Conservation (phyloP, 176 grass and related monocot species). For the Leersia perrieri region DNA sequence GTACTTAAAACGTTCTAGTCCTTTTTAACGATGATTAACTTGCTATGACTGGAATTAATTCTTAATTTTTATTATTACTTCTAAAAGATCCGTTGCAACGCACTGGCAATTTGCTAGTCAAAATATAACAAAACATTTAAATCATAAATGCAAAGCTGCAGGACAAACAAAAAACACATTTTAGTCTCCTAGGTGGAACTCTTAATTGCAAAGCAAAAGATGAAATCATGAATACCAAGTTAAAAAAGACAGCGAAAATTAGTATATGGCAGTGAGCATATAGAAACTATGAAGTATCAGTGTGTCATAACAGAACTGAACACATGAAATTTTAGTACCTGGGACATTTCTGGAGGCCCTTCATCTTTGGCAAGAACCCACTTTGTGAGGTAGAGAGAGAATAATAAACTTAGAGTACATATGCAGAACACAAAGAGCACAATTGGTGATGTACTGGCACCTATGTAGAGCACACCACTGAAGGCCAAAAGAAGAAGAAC, state of each 20-base stretch:
- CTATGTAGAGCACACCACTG: slow-evolving; percentile 82
- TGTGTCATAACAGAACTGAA: background rate
- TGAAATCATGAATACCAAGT: slow-evolving; percentile 4
- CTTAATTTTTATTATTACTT: too few species aligned
- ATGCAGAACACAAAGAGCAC: slow-evolving; percentile 93
- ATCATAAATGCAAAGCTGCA: slow-evolving; percentile 16
- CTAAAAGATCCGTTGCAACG: too few species aligned
- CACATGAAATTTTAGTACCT: slow-evolving; percentile 53
- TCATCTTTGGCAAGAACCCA: slow-evolving; percentile 99
- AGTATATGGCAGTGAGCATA: background rate
- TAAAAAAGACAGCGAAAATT: background rate
- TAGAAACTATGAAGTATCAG: slow-evolving; percentile 18
- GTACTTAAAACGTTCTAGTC: too few species aligned
- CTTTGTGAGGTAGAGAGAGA: slow-evolving; percentile 88
- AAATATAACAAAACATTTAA: slow-evolving; percentile 5
- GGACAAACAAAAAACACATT: background rate
- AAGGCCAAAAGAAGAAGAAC: slow-evolving; percentile 64
- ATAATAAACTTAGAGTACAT: slow-evolving; percentile 90
- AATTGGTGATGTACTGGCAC: slow-evolving; percentile 90
- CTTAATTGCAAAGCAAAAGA: background rate
- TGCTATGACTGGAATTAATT: too few species aligned
- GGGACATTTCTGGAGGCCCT: slow-evolving; percentile 93
- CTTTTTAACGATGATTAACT: too few species aligned
- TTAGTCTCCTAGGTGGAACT: background rate
- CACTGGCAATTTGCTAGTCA: too few species aligned